Evolutionary conservation across 2,329 filamentous ascomycete genomes (phyloP).

Genomic region (Venturia effusa): DNA sequence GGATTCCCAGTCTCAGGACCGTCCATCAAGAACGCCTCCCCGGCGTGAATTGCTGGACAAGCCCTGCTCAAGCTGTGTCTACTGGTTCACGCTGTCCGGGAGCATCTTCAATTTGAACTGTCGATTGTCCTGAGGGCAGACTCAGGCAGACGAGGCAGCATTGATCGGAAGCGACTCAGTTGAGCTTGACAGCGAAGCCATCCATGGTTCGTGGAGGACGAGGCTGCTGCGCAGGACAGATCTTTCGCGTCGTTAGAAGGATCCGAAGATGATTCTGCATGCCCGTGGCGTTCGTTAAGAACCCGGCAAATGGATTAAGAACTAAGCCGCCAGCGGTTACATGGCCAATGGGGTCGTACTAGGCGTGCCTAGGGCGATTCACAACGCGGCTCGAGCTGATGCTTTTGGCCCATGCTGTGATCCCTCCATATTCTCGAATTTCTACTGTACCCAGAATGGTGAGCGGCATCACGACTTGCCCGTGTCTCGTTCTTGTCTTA

Average conservation of each 20-base stretch:
- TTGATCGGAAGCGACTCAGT: not conserved
- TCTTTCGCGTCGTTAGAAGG: not conserved
- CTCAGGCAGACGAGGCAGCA: not conserved
- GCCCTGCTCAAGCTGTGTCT: not conserved
- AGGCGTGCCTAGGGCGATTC: not conserved
- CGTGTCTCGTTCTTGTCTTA: slow-evolving; percentile 1
- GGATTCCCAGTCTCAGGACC: not conserved
- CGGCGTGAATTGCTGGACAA: not conserved
- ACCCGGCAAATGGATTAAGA: not conserved
- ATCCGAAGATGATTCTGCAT: slow-evolving; percentile 1
- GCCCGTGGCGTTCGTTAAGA: not conserved
- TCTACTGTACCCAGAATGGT: not conserved
- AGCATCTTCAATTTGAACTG: not conserved
- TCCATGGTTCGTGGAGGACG: not conserved
- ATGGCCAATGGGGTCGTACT: not conserved
- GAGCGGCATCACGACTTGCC: not conserved
- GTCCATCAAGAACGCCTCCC: not conserved
- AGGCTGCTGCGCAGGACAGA: not conserved
- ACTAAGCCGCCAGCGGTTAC: slow-evolving; percentile 1
- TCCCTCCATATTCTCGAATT: not conserved
- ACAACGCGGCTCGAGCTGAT: not conserved
- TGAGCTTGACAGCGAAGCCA: not conserved
- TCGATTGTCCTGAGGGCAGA: not conserved
- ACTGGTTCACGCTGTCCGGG: not conserved
- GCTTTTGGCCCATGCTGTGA: slow-evolving; percentile 1